Evolutionary conservation across 192 early-diverging fungal species (phyloP), one percentile per base, ranked within the genome.

Genomic region (Coemansia sp.): DNA sequence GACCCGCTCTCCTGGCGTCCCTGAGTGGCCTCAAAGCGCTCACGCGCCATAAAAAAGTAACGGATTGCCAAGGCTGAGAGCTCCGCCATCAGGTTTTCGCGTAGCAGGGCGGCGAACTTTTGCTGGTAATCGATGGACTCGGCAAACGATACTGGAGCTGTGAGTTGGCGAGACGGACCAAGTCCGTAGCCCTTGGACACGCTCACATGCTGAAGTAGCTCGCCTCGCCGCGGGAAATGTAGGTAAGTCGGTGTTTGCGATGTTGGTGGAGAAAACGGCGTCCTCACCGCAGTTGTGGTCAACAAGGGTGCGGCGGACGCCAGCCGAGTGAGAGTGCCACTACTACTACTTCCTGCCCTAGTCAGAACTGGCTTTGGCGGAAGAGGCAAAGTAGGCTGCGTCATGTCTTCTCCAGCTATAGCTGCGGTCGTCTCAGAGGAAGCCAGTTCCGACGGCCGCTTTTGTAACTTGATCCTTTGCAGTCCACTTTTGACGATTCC

Each of bases 11-110:
- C 39, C 33, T 60, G 58, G 43, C 43, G 49, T 8, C 60, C 28
- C 23, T 28, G 44, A 21, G 4, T 37, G 10, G 35, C 64, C 38
- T 81, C 70, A 37, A 64, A 46, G 42, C 66, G 68, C 40, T 81
- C 79, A 38, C 61, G 74, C 0, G 79, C 79, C 79, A 76, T 76
- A 58, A 81, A 81, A 40, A 75, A 81, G 66, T 81, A 81, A 23
- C 79, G 63, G 47, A 81, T 76, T 2, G 79, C 79, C 47, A 81
- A 65, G 2, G 66, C 63, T 17, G 74, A 73, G 9, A 81, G 70
- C 62, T 81, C 78, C 0, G 50, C 69, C 64, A 70, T 72, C 64
- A 81, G 42, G 59, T 81, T 81, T 40, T 81, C 78, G 57, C 69
- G 73, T 30, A 81, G 57, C 28, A 81, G 64, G 14, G 58, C 70